Evolutionary conservation across 345 rosid genomes (phyloP).

Genomic region (Eucalyptus curtisii): DNA sequence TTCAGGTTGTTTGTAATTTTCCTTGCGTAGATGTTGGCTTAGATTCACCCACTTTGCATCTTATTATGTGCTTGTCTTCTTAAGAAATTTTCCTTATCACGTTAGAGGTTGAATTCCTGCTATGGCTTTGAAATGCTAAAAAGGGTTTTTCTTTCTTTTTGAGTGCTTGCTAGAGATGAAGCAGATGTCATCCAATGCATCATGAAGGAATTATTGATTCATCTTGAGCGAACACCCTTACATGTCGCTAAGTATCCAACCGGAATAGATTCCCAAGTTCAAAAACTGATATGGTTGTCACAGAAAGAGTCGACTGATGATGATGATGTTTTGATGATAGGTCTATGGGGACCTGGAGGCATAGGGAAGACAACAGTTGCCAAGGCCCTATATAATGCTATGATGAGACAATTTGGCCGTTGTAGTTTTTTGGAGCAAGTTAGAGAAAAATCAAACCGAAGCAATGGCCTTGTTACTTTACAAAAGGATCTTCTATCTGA

Average conservation of each 20-base stretch:
- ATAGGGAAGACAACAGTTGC: not conserved
- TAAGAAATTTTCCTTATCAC: not conserved
- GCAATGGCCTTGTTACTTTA: not conserved
- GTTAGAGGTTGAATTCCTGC: too few relatives aligned
- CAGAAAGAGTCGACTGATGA: too few relatives aligned
- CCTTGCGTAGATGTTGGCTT: not conserved
- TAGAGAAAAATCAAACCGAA: not conserved
- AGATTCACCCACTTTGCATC: not conserved
- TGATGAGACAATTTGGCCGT: not conserved
- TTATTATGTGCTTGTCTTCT: not conserved
- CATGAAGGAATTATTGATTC: too few relatives aligned
- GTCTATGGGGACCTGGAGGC: not conserved
- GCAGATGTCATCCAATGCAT: too few relatives aligned
- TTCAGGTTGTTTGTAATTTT: not conserved
- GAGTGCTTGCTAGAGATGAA: too few relatives aligned
- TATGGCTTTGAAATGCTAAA: too few relatives aligned
- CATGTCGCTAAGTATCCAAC: too few relatives aligned
- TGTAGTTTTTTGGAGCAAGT: not conserved
- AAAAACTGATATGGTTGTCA: too few relatives aligned
- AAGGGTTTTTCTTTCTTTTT: too few relatives aligned
- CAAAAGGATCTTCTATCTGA: not conserved
- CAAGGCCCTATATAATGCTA: not conserved
- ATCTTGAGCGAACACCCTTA: rapidly evolving
- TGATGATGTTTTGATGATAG: not conserved
- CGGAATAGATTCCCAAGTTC: too few relatives aligned